Conservation (phyloP, 768 basidiomycete genomes). For the Trichaptum fuscoviolaceum region DNA sequence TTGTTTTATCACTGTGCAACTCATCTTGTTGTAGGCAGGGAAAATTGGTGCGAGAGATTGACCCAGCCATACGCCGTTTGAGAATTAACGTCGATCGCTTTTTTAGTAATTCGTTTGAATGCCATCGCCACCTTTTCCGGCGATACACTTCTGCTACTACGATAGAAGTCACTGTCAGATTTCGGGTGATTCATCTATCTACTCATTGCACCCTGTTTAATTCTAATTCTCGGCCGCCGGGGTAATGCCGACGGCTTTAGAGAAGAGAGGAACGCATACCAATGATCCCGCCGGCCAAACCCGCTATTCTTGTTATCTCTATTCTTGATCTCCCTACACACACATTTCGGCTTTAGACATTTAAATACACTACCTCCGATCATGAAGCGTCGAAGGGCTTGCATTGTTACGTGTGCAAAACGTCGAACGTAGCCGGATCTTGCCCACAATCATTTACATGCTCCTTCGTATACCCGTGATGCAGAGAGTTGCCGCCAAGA, state of each 20-base stretch:
- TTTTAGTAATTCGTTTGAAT: no score
- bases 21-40: no score
- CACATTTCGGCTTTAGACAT: background rate
- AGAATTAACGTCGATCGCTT: no score
- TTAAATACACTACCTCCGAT: background rate
- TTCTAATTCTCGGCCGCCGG: background rate
- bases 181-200: no score
- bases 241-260: background rate
- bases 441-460: background rate
- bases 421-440: background rate
- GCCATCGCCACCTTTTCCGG: no score
- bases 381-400: background rate
- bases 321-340: background rate
- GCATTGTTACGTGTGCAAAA: background rate
- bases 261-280: no score
- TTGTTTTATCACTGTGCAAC: no score
- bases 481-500: background rate
- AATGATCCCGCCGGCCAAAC: background rate
- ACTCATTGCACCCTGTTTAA: no score
- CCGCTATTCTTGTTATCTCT: constrained; percentile 1
- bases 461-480: background rate
- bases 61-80: no score
- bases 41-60: no score
- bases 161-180: no score
- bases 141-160: no score